A percentile compares a stretch with the other conserved stretches of the same genome.
Evolutionary conservation across 176 grass and related monocot genomes (phyloP).

Genomic region (Eremochloa ophiuroides): DNA sequence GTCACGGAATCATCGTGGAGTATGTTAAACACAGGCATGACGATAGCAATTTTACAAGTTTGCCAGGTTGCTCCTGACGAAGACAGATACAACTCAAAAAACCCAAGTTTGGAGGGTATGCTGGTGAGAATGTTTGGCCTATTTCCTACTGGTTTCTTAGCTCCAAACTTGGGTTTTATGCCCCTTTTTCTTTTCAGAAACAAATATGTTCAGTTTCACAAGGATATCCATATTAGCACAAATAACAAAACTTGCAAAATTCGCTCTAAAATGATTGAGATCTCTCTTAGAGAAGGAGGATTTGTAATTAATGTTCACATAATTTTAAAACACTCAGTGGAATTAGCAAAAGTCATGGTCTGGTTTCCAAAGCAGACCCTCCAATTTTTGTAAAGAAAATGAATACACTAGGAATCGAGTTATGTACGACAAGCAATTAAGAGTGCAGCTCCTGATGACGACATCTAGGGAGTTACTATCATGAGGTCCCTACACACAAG

Average conservation of each 20-base stretch:
- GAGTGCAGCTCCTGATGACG: not conserved
- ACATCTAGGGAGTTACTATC: not conserved
- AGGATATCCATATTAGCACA: not conserved
- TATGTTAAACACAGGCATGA: constrained; percentile 15
- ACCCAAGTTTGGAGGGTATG: too few relatives aligned
- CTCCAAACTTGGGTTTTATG: not conserved
- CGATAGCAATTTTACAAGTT: constrained; percentile 14
- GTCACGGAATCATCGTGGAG: not conserved
- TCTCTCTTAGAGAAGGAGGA: too few relatives aligned
- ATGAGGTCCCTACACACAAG: not conserved
- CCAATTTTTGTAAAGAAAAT: too few relatives aligned
- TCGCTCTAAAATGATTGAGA: too few relatives aligned
- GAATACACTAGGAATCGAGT: too few relatives aligned
- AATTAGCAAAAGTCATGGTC: too few relatives aligned
- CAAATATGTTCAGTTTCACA: not conserved
- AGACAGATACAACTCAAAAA: constrained; percentile 1
- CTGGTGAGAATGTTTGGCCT: too few relatives aligned
- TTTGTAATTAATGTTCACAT: too few relatives aligned
- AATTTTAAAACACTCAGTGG: too few relatives aligned
- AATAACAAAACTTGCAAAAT: not conserved
- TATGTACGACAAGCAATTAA: not conserved
- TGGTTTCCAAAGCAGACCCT: too few relatives aligned
- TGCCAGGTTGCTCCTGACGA: not conserved
- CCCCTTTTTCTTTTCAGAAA: not conserved
- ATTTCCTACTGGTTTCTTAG: too few relatives aligned